A percentile compares a stretch with the other conserved stretches of the same genome.
These are phyloP conservation scores for Pleurotus tuber-regium DNA, from an alignment of 768 basidiomycete species.

Conservation along the genomic window DNA sequence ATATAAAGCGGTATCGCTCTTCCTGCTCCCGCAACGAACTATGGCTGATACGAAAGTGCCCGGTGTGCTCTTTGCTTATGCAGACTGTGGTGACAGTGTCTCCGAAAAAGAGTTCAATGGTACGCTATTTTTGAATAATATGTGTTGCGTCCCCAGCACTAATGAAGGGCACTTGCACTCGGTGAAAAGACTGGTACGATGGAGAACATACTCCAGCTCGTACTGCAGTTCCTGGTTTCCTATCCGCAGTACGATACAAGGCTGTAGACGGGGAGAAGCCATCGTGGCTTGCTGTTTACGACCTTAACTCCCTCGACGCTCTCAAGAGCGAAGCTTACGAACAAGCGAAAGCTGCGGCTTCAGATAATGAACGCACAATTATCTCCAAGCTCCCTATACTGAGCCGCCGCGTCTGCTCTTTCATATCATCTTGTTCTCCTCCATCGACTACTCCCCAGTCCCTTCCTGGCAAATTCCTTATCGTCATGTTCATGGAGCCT, in stretches of 20 bases:
- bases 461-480: slow-evolving; percentile 22
- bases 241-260: slow-evolving; percentile 26
- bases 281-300: slow-evolving; percentile 30
- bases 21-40: neutral
- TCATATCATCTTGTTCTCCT: slow-evolving; percentile 13
- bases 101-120: slow-evolving; percentile 28
- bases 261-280: slow-evolving; percentile 23
- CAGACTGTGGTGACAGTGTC: slow-evolving; percentile 23
- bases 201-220: slow-evolving; percentile 29
- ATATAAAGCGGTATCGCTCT: neutral
- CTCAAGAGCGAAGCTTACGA: slow-evolving; percentile 22
- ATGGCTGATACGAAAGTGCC: neutral
- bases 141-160: neutral
- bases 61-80: slow-evolving; percentile 29
- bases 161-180: too few species aligned
- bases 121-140: slow-evolving; percentile 9
- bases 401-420: slow-evolving; percentile 23
- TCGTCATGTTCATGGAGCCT: slow-evolving; percentile 21
- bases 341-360: slow-evolving; percentile 18
- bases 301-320: slow-evolving; percentile 20
- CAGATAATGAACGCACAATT: slow-evolving; percentile 23
- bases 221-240: slow-evolving; percentile 25
- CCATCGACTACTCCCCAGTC: slow-evolving; percentile 10
- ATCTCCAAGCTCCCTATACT: slow-evolving; percentile 22
- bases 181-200: slow-evolving; percentile 37